Conservation (phyloP, 192 early-diverging fungal genomes). For the Coemansia sp. region DNA sequence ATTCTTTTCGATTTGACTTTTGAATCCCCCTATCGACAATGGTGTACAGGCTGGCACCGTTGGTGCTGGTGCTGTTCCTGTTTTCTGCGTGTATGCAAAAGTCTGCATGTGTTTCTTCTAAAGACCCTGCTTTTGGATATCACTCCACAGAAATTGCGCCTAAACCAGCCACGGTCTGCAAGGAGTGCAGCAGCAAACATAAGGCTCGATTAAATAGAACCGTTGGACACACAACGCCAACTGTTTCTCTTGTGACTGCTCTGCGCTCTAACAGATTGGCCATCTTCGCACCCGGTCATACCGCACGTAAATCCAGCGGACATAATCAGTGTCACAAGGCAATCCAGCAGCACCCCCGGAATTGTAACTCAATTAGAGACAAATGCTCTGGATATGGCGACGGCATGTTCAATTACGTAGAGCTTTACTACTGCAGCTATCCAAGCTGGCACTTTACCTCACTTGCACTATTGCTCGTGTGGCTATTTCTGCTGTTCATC, state of each 20-base stretch:
- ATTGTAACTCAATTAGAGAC: conserved; percentile 63
- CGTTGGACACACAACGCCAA: background rate
- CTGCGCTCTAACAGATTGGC: background rate
- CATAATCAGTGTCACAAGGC: conserved; percentile 36
- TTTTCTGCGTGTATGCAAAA: background rate
- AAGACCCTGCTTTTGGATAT: background rate
- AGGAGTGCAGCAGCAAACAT: background rate
- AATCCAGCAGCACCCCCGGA: conserved; percentile 57
- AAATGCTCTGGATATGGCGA: conserved; percentile 66
- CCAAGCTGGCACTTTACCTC: conserved; percentile 11
- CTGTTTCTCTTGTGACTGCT: background rate
- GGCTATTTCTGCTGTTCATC: conserved; percentile 74
- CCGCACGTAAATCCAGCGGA: background rate
- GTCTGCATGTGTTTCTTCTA: background rate
- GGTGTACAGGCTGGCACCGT: background rate
- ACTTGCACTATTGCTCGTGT: conserved; percentile 60
- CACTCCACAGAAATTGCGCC: background rate
- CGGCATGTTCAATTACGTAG: conserved; percentile 59
- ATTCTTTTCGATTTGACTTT: background rate
- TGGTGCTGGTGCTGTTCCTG: conserved; percentile 9
- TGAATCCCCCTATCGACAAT: background rate
- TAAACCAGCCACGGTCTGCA: background rate
- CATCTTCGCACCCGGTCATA: background rate
- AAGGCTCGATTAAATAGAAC: background rate
- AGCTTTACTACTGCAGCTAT: conserved; percentile 55